Base-by-base conservation (phyloP, 1,139 yeast species). In the Casaregolazyma lundiana region DNA sequence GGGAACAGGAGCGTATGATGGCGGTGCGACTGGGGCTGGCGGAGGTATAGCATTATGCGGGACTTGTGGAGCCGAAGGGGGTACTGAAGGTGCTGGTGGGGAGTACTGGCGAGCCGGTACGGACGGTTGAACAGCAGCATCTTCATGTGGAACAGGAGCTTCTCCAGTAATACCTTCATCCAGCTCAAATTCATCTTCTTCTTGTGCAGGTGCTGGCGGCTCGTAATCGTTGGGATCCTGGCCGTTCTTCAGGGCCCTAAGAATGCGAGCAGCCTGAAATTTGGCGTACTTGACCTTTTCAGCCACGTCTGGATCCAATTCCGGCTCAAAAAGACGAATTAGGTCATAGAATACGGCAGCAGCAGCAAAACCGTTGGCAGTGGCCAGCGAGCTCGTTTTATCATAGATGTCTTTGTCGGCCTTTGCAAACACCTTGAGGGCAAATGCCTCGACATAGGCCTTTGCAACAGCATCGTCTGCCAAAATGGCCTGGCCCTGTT, bases 371-470 rank as follows among this genome's bases (percentile, higher is more conserved):
- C 67, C 68, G 29, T 65, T 56, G 0, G 76, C 77, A 0, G 85
- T 80, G 16, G 58, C 56, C 50, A 56, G 60, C 22, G 69, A 56
- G 2, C 69, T 62, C 2, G 57, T 56, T 45, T 71, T 72, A 37
- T 60, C 62, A 13, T 68, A 64, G 11, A 78, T 68, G 35, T 76
- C 78, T 15, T 60, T 58, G 42, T 75, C 73, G 1, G 77, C 76
- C 26, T 73, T 70, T 46, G 77, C 80, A 63, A 83, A 83, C 32
- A 88, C 71, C 50, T 74, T 73, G 58, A 76, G 72, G 3, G 82
- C 76, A 65, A 88, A 87, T 43, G 73, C 70, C 55, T 79, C 71
- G 2, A 84, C 80, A 37, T 81, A 74, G 9, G 77, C 76, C 47
- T 77, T 67, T 3, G 88, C 77, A 13, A 78, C 67, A 13, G 73